These are phyloP conservation scores for Chaetomium olivaceum DNA, from an alignment of 2,329 filamentous ascomycete species.

Conservation along the genomic window DNA sequence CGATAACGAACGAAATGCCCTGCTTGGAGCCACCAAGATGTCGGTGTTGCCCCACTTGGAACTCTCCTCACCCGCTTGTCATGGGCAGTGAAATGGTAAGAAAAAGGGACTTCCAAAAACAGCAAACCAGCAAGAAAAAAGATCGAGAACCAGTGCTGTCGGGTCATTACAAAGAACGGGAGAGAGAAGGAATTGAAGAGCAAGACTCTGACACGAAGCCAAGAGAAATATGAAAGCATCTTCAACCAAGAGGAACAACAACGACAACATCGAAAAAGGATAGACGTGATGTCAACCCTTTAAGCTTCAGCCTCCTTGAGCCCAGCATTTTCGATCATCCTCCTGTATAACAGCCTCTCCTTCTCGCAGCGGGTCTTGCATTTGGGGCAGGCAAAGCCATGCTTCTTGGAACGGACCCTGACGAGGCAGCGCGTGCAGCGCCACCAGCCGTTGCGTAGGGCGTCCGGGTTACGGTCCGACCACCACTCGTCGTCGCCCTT, in stretches of 20 bases:
- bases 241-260: not conserved
- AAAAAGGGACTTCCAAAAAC: not conserved
- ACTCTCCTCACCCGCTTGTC: not conserved
- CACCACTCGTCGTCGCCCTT: constrained; percentile 31
- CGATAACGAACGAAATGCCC: not conserved
- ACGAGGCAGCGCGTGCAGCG: constrained; percentile 55
- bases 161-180: not conserved
- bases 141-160: not conserved
- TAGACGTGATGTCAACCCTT: not conserved
- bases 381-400: constrained; percentile 48
- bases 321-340: not conserved
- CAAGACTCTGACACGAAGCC: not conserved
- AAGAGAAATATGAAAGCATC: not conserved
- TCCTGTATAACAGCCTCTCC: constrained; percentile 24
- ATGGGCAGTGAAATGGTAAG: not conserved
- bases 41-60: constrained; percentile 2
- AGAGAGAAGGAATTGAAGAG: not conserved
- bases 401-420: constrained; percentile 44
- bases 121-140: not conserved
- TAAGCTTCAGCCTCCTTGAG: not conserved
- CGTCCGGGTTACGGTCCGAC: constrained; percentile 18
- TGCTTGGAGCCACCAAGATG: not conserved
- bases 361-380: constrained; percentile 51
- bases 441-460: constrained; percentile 50
- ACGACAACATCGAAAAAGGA: not conserved